These are phyloP conservation scores for Paramyrothecium roridum DNA, from an alignment of 2,329 filamentous ascomycete species.

Conservation along the genomic window DNA sequence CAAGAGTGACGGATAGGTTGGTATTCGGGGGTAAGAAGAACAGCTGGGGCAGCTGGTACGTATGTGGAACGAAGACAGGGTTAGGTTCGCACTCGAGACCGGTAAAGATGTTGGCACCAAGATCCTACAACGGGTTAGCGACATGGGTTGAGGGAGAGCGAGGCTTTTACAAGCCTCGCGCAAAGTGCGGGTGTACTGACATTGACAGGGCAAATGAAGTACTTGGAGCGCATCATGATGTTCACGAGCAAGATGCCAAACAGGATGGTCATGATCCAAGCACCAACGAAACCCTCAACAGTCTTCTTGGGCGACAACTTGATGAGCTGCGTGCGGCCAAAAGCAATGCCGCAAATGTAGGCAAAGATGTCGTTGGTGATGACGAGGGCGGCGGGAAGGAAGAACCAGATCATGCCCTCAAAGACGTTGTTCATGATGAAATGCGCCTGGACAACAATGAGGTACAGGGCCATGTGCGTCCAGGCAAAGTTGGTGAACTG, in stretches of 20 bases:
- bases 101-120: slow-evolving; percentile 89
- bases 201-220: slow-evolving; percentile 97
- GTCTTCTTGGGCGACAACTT: slow-evolving; percentile 99
- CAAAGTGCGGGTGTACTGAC: slow-evolving; percentile 39
- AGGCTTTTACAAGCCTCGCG: not conserved
- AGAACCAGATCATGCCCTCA: slow-evolving; percentile 99
- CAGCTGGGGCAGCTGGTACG: slow-evolving; percentile 69
- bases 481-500: slow-evolving; percentile 99
- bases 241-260: slow-evolving; percentile 82
- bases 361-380: slow-evolving; percentile 99
- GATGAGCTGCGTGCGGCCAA: slow-evolving; percentile 94
- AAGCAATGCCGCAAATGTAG: slow-evolving; percentile 95
- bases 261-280: slow-evolving; percentile 91
- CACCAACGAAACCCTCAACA: slow-evolving; percentile 93
- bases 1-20: slow-evolving; percentile 66
- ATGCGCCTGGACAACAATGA: slow-evolving; percentile 96
- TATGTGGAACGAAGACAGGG: slow-evolving; percentile 80
- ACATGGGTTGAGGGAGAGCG: not conserved
- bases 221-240: slow-evolving; percentile 84
- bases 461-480: slow-evolving; percentile 98
- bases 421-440: slow-evolving; percentile 99
- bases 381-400: slow-evolving; percentile 88
- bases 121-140: slow-evolving; percentile 49
- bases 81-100: slow-evolving; percentile 88
- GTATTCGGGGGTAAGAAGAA: slow-evolving; percentile 63